Evolutionary conservation across 768 basidiomycete genomes (phyloP).

Genomic region (Amanita jacksonii): DNA sequence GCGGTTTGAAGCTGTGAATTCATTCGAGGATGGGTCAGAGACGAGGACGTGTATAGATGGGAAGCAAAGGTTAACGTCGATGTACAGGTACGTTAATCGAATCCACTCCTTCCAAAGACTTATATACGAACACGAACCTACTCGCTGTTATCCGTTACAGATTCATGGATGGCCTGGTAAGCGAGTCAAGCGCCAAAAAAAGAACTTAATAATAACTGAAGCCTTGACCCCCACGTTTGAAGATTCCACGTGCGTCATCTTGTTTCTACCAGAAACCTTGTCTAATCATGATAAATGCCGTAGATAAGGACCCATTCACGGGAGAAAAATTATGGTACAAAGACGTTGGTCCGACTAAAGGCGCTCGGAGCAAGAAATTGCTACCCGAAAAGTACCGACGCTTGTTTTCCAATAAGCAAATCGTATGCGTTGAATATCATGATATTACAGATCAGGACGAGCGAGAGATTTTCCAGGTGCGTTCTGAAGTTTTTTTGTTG

Average conservation of each 20-base stretch:
- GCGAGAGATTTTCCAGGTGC: slow-evolving; percentile 65
- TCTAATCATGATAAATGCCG: background rate
- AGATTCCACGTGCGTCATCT: slow-evolving; percentile 42
- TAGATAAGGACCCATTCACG: slow-evolving; percentile 45
- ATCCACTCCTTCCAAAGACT: no score
- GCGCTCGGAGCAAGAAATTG: slow-evolving; percentile 16
- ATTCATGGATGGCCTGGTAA: slow-evolving; percentile 62
- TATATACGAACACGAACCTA: no score
- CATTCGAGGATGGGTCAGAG: slow-evolving; percentile 53
- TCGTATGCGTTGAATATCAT: slow-evolving; percentile 74
- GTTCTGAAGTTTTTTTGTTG: no score
- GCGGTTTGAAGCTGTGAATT: slow-evolving; percentile 33
- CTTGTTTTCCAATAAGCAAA: slow-evolving; percentile 62
- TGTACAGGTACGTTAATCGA: slow-evolving; percentile 50
- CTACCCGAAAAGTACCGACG: slow-evolving; percentile 49
- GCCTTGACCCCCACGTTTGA: slow-evolving; percentile 15
- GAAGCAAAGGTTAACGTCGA: slow-evolving; percentile 72
- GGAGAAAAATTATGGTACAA: slow-evolving; percentile 50
- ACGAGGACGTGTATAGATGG: slow-evolving; percentile 67
- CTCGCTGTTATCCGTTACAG: no score
- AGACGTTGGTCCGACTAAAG: slow-evolving; percentile 15
- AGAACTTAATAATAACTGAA: no score
- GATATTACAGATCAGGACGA: slow-evolving; percentile 48
- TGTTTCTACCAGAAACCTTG: slow-evolving; percentile 16
- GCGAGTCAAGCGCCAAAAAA: slow-evolving; percentile 22